Percentiles rank a stretch among this genome's conserved stretches.
Evolutionary conservation across 768 basidiomycete genomes (phyloP).

Genomic region (Serendipita sp.): DNA sequence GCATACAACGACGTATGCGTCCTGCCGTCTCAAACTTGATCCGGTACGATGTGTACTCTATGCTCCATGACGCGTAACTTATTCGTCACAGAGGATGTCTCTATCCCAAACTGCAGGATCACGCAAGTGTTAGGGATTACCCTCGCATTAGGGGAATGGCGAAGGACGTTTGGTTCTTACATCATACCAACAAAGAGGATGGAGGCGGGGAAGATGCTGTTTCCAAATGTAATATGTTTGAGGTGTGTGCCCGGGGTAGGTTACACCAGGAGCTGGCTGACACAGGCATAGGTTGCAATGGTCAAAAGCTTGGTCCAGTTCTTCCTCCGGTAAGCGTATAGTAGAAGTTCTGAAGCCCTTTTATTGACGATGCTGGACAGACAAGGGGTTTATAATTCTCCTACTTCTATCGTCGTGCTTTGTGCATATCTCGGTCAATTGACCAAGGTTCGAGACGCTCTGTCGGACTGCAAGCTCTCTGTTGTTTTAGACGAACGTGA

Average conservation of each 20-base stretch:
- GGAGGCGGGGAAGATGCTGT: constrained; percentile 40
- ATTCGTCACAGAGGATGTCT: constrained; percentile 31
- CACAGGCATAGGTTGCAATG: constrained; percentile 28
- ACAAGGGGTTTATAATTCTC: constrained; percentile 31
- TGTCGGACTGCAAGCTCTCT: constrained; percentile 30
- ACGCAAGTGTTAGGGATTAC: constrained; percentile 34
- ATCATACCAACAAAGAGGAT: constrained; percentile 45
- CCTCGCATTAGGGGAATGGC: constrained; percentile 43
- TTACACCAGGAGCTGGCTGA: constrained; percentile 23
- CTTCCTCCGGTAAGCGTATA: constrained; percentile 24
- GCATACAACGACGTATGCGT: constrained; percentile 62
- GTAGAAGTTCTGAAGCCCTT: not conserved
- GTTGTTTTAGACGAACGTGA: constrained; percentile 58
- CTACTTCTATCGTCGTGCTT: constrained; percentile 37
- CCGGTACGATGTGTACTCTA: constrained; percentile 23
- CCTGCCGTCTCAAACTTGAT: constrained; percentile 57
- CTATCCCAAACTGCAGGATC: constrained; percentile 45
- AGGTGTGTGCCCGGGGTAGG: constrained; percentile 26
- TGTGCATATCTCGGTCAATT: constrained; percentile 40
- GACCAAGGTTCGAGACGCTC: constrained; percentile 27
- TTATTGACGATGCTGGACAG: constrained; percentile 13
- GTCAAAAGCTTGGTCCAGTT: constrained; percentile 38
- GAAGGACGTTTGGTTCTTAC: constrained; percentile 52
- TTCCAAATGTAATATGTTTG: constrained; percentile 50
- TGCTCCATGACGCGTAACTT: not conserved